Evolutionary conservation across 257 asterid genomes (phyloP).

Genomic region (Fraxinus pennsylvanica): DNA sequence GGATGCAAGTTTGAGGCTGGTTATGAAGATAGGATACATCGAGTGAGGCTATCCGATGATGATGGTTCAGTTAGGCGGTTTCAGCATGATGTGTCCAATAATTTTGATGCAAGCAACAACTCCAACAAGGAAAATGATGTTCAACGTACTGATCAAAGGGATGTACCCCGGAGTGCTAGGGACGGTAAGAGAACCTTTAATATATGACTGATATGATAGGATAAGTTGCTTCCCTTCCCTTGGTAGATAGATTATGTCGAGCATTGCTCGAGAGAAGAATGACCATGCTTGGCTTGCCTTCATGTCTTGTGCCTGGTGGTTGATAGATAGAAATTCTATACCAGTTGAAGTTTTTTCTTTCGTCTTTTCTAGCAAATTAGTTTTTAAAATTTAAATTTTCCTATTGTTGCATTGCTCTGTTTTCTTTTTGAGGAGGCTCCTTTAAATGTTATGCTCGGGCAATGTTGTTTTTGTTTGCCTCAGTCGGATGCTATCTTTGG

Average conservation of each 20-base stretch:
- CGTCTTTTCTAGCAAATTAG: background rate
- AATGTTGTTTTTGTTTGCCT: background rate
- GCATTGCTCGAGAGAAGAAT: constrained; percentile 26
- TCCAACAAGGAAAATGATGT: constrained; percentile 35
- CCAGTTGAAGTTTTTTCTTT: background rate
- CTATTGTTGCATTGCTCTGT: background rate
- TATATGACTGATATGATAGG: constrained; percentile 22
- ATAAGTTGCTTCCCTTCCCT: background rate
- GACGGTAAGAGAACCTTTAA: constrained; percentile 37
- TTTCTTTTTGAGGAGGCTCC: background rate
- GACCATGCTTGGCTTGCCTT: constrained; percentile 23
- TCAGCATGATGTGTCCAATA: constrained; percentile 29
- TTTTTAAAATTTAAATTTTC: background rate
- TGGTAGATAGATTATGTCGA: constrained; percentile 27
- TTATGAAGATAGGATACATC: constrained; percentile 40
- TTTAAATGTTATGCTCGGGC: background rate
- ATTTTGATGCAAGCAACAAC: constrained; percentile 30
- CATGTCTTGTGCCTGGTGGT: constrained; percentile 35
- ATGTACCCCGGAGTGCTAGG: constrained; percentile 32
- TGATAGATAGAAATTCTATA: constrained; percentile 29
- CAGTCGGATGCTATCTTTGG: background rate
- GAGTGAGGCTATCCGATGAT: constrained; percentile 26
- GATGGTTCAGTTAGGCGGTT: constrained; percentile 33
- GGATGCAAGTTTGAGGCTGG: constrained; percentile 34
- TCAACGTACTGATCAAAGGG: constrained; percentile 35